phyloP scores from a whole-genome alignment of 169 alveolate genomes.

The Plasmodium blacklocki region DNA sequence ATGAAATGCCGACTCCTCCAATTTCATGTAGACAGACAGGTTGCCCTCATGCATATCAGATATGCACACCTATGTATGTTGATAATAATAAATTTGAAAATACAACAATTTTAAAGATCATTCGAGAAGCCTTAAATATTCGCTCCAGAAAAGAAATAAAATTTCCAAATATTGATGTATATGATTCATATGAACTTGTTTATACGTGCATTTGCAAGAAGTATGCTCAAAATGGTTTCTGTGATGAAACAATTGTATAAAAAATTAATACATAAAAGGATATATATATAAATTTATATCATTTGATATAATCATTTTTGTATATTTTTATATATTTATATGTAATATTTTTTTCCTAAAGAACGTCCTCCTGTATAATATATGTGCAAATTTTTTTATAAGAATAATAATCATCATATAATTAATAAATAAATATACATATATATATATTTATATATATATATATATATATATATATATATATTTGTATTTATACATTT shows the following conservation, averaged over 20 bases:
- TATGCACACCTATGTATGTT: slow-evolving; percentile 32
- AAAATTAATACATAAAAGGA: too few relatives aligned
- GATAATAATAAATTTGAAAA: slow-evolving; percentile 5
- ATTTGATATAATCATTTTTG: too few relatives aligned
- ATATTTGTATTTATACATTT: too few relatives aligned
- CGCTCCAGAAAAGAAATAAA: not conserved
- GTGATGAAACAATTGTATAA: slow-evolving; percentile 50
- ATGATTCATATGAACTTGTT: not conserved
- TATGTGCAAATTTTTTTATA: not conserved
- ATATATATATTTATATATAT: too few relatives aligned
- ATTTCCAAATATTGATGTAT: not conserved
- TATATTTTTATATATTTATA: too few relatives aligned
- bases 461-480: too few relatives aligned
- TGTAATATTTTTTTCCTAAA: too few relatives aligned
- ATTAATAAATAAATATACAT: too few relatives aligned
- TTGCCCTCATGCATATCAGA: slow-evolving; percentile 51
- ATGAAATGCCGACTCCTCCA: not conserved
- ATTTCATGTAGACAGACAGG: slow-evolving; percentile 53
- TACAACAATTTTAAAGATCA: slow-evolving; percentile 4
- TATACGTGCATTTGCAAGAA: slow-evolving; percentile 56
- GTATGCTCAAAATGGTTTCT: slow-evolving; percentile 5
- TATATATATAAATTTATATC: too few relatives aligned
- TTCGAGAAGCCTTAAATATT: not conserved
- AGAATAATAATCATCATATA: not conserved
- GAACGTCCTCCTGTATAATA: too few relatives aligned